phyloP scores from a whole-genome alignment of 345 rosid genomes.

The Brassica carinata region DNA sequence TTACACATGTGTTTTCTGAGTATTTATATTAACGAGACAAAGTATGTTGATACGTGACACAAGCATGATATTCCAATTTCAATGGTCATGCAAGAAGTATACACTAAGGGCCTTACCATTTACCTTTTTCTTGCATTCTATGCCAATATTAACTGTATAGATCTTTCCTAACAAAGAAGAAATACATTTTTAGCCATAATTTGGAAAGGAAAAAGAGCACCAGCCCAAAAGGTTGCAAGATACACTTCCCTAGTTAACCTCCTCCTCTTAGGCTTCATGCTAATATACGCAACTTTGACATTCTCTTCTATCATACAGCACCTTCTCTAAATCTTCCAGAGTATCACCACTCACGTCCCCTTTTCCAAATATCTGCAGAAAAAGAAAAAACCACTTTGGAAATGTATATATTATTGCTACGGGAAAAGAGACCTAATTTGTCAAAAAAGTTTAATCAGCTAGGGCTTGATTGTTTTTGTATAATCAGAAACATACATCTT shows the following conservation, averaged over 20 bases:
- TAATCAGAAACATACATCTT: neutral
- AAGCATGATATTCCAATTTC: neutral
- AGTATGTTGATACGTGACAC: neutral
- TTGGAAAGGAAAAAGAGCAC: slow-evolving; percentile 26
- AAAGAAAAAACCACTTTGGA: neutral
- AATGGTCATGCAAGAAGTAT: neutral
- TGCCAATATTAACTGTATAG: neutral
- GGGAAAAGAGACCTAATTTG: slow-evolving; percentile 21
- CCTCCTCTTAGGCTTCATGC: slow-evolving; percentile 40
- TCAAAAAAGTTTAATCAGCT: slow-evolving; percentile 28
- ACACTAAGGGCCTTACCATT: neutral
- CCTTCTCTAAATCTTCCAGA: slow-evolving; percentile 29
- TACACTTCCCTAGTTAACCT: slow-evolving; percentile 19
- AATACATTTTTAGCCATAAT: slow-evolving; percentile 4
- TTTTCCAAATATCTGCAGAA: slow-evolving; percentile 21
- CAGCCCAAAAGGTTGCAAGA: slow-evolving; percentile 27
- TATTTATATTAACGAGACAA: neutral
- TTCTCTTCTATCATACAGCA: slow-evolving; percentile 32
- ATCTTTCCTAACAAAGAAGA: slow-evolving; percentile 1
- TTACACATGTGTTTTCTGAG: slow-evolving; percentile 4
- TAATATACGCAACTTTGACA: slow-evolving; percentile 55
- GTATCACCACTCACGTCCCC: slow-evolving; percentile 22
- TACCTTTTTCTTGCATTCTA: neutral
- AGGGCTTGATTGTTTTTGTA: neutral
- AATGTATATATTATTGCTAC: slow-evolving; percentile 18